A percentile compares a stretch with the other conserved stretches of the same genome.
Conservation (phyloP, 768 basidiomycete genomes). For the Chiua virens region DNA sequence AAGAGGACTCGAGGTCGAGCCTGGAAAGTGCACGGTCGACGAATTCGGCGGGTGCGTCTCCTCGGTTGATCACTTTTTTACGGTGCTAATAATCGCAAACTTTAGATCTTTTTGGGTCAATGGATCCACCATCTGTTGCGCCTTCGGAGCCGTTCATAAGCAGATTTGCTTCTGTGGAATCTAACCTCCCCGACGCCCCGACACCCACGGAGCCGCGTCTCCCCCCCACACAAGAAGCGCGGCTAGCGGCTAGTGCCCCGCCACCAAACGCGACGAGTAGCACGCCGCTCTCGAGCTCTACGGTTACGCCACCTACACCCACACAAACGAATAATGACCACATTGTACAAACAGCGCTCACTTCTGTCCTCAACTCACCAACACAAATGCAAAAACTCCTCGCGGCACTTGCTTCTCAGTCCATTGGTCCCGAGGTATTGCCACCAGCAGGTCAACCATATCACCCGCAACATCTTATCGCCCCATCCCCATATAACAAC, state of each 20-base stretch:
- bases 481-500: constrained; percentile 29
- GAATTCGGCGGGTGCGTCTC: constrained; percentile 10
- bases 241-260: constrained; percentile 11
- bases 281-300: constrained; percentile 1
- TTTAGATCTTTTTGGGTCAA: constrained; percentile 42
- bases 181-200: constrained; percentile 16
- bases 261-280: constrained; percentile 13
- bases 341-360: constrained; percentile 50
- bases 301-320: constrained; percentile 8
- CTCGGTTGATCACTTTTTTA: neutral
- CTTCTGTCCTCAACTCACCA: constrained; percentile 50
- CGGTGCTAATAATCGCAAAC: neutral
- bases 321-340: constrained; percentile 38
- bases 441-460: constrained; percentile 16
- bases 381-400: constrained; percentile 60
- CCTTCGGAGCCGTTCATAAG: constrained; percentile 32
- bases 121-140: constrained; percentile 46
- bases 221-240: constrained; percentile 14
- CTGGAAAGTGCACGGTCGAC: constrained; percentile 27
- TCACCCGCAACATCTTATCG: constrained; percentile 26
- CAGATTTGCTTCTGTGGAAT: constrained; percentile 29
- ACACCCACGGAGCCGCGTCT: constrained; percentile 18
- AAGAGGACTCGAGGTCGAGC: constrained; percentile 39
- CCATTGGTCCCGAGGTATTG: constrained; percentile 24
- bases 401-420: constrained; percentile 37